A percentile compares a stretch with the other conserved stretches of the same genome.
phyloP scores from a whole-genome alignment of 176 grass and related monocot species.

The Oryza punctata region DNA sequence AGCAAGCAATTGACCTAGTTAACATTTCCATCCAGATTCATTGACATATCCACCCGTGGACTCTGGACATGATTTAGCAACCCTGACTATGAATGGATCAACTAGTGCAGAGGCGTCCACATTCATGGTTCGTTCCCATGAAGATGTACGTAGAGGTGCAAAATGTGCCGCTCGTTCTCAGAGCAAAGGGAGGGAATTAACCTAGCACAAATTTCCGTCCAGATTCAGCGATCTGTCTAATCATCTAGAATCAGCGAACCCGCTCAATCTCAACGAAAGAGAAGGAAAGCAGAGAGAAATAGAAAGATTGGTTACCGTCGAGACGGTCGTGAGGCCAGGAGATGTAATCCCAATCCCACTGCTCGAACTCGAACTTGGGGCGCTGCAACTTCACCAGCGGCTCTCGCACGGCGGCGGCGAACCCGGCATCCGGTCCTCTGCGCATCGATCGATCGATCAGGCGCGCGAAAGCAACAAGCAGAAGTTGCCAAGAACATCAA shows the following conservation, averaged over 20 bases:
- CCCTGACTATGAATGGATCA: not conserved
- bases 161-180: not conserved
- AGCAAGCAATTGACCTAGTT: slow-evolving; percentile 7
- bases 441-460: not conserved
- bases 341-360: slow-evolving; percentile 68
- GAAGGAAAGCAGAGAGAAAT: too few species aligned
- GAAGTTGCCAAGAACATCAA: not conserved
- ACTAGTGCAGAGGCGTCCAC: not conserved
- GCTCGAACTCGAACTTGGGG: slow-evolving; percentile 67
- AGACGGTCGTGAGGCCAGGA: slow-evolving; percentile 66
- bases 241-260: not conserved
- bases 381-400: slow-evolving; percentile 70
- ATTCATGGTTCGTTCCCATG: not conserved
- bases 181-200: not conserved
- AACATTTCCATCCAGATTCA: slow-evolving; percentile 32
- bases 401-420: slow-evolving; percentile 57
- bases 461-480: not conserved
- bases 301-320: slow-evolving; percentile 50
- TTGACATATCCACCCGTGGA: not conserved
- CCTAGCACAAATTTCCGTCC: not conserved
- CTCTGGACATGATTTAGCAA: not conserved
- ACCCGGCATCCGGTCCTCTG: slow-evolving; percentile 36
- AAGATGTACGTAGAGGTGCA: not conserved
- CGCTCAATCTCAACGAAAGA: not conserved
- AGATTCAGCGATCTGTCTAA: not conserved